Evolutionary conservation across 345 rosid genomes (phyloP), one percentile per base, ranked within the genome.

Genomic region (Raphanus sativus): DNA sequence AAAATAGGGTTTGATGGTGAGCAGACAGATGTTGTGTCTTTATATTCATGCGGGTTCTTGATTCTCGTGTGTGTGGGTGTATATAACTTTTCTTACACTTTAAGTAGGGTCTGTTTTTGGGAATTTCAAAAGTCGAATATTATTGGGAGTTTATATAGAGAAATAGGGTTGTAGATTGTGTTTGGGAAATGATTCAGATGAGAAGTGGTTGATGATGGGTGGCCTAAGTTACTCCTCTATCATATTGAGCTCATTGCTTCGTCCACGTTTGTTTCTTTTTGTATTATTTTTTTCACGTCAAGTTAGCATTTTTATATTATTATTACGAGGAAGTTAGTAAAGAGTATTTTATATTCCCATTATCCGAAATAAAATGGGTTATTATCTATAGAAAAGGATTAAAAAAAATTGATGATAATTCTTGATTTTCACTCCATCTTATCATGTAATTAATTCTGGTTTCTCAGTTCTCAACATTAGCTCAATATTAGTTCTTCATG

Each of bases 1-100:
- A 52, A 52, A 67, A 83, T n/a, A n/a, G 88, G 91, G 55, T 48
- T 91, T 78, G 87, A 89, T n/a, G 98, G 97, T 91, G 92, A 91
- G 81, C 97, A 62, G 89, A 91, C 87, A 87, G 77, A 67, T 42
- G 69, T 58, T 65, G 72, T 62, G 72, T 77, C 81, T 69, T 73
- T 38, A 65, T 42, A 65, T 9, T 77, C 67, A 4, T 65, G 74
- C 63, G 59, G 42, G 29, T 52, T 48, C 62, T 45, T 5, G 55
- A 33, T 45, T 66, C 56, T 32, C 78, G 24, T 77, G 78, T 36
- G 24, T 50, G 4, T 4, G n/a, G n/a, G n/a, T n/a, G 4, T 4
- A 7, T 66, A 21, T 21, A 36, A 59, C 70, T 66, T 70, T 79
- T 61, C 69, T 25, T 71, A 65, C 52, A 63, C 63, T 71, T 54